Percentiles rank a stretch among this genome's conserved stretches.
phyloP scores from a whole-genome alignment of 768 basidiomycete species.

The Lanmaoa rubissima region DNA sequence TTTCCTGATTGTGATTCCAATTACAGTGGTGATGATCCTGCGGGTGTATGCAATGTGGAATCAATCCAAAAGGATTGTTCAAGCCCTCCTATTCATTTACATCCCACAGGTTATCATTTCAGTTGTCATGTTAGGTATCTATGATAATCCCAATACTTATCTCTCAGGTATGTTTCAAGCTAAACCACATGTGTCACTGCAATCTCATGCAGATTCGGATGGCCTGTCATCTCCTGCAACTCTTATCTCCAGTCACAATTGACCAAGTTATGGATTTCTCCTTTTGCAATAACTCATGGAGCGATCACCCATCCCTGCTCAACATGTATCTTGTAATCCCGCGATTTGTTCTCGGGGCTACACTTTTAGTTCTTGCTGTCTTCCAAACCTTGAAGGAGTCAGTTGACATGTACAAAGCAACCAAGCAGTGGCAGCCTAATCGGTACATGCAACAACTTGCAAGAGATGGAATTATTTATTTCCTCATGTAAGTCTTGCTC shows the following conservation, averaged over 20 bases:
- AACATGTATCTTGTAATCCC: background rate
- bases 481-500: too few species aligned
- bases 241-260: background rate
- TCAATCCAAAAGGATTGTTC: background rate
- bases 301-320: background rate
- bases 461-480: too few species aligned
- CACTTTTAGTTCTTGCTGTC: too few species aligned
- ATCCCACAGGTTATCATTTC: background rate
- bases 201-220: background rate
- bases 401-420: too few species aligned
- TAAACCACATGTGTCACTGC: background rate
- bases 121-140: background rate
- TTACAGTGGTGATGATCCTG: background rate
- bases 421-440: too few species aligned
- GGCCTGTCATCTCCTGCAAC: background rate
- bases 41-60: background rate
- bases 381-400: too few species aligned
- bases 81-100: background rate
- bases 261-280: background rate
- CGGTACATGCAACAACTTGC: too few species aligned
- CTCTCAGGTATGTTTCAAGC: background rate
- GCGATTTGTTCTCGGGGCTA: too few species aligned
- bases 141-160: background rate
- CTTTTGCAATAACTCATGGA: background rate
- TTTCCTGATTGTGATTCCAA: background rate